Evolutionary conservation across 306 rosid species (phyloP).

Genomic region (Sicyos baderoa): DNA sequence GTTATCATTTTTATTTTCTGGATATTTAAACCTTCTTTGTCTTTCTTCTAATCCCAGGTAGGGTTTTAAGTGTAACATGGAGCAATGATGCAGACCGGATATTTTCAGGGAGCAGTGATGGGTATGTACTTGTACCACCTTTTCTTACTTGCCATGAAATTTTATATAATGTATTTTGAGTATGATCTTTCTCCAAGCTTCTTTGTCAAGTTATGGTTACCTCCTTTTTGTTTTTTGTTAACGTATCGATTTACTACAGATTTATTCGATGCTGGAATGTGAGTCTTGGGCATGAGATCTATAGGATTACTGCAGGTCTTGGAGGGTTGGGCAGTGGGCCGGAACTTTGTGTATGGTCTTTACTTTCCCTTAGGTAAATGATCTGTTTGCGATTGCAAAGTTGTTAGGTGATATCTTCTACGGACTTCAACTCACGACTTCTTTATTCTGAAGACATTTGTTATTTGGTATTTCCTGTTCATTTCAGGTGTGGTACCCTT

Average conservation of each 20-base stretch:
- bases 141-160: not conserved
- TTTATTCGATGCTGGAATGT: conserved; percentile 80
- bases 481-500: conserved; percentile 78
- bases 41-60: conserved; percentile 44
- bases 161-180: not conserved
- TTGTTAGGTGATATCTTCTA: conserved; percentile 4
- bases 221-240: not conserved
- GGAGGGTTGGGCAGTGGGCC: conserved; percentile 67
- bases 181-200: not conserved
- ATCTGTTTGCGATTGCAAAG: conserved; percentile 7
- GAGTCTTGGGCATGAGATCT: conserved; percentile 48
- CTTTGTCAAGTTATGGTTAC: not conserved
- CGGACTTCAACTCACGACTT: not conserved
- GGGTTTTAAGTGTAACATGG: conserved; percentile 79
- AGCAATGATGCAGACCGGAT: conserved; percentile 57
- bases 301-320: conserved; percentile 78
- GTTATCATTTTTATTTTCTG: not conserved
- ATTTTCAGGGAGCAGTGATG: conserved; percentile 87
- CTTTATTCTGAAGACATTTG: conserved; percentile 18
- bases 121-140: conserved; percentile 40
- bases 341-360: conserved; percentile 81
- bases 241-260: conserved; percentile 28
- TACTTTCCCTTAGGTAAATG: conserved; percentile 65
- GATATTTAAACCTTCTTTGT: conserved; percentile 12
- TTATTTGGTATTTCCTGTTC: conserved; percentile 22